Evolutionary conservation across 805 yeast species (phyloP).

Genomic region (Maudiozyma bulderi): DNA sequence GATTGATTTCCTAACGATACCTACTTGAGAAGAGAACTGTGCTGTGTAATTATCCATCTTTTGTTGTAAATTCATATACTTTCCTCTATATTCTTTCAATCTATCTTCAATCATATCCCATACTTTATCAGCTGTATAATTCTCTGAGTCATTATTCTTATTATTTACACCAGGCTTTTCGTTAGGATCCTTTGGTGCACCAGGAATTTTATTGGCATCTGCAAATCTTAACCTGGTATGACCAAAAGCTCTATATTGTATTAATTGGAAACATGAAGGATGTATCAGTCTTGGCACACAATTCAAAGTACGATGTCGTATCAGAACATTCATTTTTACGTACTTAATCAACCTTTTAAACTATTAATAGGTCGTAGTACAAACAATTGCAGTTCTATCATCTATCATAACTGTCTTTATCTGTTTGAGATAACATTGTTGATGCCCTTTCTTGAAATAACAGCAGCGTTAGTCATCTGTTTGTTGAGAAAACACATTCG

Average conservation of each 20-base stretch:
- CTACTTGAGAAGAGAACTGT: constrained; percentile 13
- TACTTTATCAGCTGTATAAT: not conserved
- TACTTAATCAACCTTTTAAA: not conserved
- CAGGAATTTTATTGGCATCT: no score
- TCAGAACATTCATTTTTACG: not conserved
- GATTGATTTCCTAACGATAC: constrained; percentile 29
- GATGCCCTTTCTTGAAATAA: no score
- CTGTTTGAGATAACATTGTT: no score
- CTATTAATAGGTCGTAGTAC: not conserved
- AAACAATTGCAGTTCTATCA: not conserved
- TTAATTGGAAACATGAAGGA: not conserved
- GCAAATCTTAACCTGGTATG: no score
- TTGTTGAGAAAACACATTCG: no score
- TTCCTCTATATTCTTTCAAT: not conserved
- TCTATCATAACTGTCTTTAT: no score
- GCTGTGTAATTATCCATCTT: constrained; percentile 8
- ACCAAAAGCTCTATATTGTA: no score
- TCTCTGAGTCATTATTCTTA: no score
- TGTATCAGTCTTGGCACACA: not conserved
- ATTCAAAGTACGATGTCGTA: not conserved
- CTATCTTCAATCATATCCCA: constrained; percentile 26
- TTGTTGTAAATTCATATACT: not conserved
- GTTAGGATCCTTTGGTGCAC: no score
- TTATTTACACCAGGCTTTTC: no score
- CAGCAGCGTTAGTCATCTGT: no score